Conservation (phyloP, 2,329 filamentous ascomycete genomes). For the Venturia aucupariae region DNA sequence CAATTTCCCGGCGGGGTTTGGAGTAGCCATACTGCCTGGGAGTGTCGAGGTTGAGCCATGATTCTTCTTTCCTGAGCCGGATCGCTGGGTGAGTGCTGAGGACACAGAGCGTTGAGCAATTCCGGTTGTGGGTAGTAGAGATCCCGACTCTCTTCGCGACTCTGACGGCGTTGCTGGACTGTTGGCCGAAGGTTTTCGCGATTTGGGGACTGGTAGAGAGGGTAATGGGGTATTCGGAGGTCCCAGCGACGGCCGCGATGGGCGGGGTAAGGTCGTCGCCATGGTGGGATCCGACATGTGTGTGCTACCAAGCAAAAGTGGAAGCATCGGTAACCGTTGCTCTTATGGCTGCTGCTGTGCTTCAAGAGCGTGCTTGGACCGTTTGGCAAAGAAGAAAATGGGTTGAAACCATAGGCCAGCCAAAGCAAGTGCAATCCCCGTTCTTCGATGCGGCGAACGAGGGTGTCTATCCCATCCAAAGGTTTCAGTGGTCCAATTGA, state of each 20-base stretch:
- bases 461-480: neutral
- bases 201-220: slow-evolving; percentile 63
- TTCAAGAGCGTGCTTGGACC: neutral
- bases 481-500: neutral
- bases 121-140: slow-evolving; percentile 23
- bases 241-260: slow-evolving; percentile 51
- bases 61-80: slow-evolving; percentile 11
- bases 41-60: slow-evolving; percentile 13
- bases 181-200: slow-evolving; percentile 52
- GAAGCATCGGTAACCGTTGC: neutral
- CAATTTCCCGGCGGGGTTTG: slow-evolving; percentile 34
- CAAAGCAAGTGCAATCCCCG: neutral
- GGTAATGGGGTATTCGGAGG: slow-evolving; percentile 66
- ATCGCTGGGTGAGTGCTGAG: slow-evolving; percentile 16
- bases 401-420: neutral
- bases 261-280: slow-evolving; percentile 56
- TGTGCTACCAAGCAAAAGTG: neutral
- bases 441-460: neutral
- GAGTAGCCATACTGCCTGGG: neutral
- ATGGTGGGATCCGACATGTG: slow-evolving; percentile 25
- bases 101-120: slow-evolving; percentile 12
- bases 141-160: slow-evolving; percentile 19
- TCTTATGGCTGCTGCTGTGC: slow-evolving; percentile 8
- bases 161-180: slow-evolving; percentile 20
- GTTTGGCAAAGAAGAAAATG: neutral